These are phyloP conservation scores for Cystobasidiopsis lactophilus DNA, from an alignment of 768 basidiomycete genomes.

Conservation along the genomic window DNA sequence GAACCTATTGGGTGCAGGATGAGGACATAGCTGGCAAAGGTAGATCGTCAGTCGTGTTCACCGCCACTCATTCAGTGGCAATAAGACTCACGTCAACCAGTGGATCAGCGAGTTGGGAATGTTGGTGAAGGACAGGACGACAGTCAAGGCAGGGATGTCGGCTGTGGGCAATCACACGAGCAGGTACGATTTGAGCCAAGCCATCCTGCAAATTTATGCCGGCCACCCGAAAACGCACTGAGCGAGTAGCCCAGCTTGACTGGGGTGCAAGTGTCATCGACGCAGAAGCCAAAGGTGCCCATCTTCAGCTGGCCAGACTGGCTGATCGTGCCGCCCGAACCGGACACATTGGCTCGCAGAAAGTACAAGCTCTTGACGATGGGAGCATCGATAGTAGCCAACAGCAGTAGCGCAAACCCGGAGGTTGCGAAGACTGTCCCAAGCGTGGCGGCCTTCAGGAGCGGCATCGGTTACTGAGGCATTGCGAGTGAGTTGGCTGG, in stretches of 20 bases:
- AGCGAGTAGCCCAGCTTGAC: constrained; percentile 71
- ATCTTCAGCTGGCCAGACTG: constrained; percentile 44
- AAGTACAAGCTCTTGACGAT: constrained; percentile 74
- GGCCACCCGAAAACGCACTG: constrained; percentile 32
- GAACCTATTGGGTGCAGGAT: constrained; percentile 62
- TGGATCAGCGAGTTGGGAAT: constrained; percentile 69
- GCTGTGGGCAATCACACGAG: background rate
- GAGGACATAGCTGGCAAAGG: constrained; percentile 67
- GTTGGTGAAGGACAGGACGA: constrained; percentile 39
- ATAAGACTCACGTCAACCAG: too few species aligned
- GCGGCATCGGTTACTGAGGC: too few species aligned
- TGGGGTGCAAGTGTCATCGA: constrained; percentile 46
- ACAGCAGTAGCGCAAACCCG: too few species aligned
- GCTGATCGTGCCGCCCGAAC: constrained; percentile 25
- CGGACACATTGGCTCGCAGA: constrained; percentile 43
- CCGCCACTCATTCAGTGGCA: too few species aligned
- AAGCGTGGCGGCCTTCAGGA: too few species aligned
- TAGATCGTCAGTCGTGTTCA: too few species aligned
- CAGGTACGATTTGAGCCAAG: background rate
- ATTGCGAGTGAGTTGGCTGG: too few species aligned
- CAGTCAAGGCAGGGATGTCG: constrained; percentile 70
- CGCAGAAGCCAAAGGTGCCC: constrained; percentile 76
- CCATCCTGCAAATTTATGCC: background rate
- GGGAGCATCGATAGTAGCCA: constrained; percentile 26
- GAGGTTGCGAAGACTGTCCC: too few species aligned